Conservation (phyloP, 139 green algal genomes). For the Chlamydomonas sp. region DNA sequence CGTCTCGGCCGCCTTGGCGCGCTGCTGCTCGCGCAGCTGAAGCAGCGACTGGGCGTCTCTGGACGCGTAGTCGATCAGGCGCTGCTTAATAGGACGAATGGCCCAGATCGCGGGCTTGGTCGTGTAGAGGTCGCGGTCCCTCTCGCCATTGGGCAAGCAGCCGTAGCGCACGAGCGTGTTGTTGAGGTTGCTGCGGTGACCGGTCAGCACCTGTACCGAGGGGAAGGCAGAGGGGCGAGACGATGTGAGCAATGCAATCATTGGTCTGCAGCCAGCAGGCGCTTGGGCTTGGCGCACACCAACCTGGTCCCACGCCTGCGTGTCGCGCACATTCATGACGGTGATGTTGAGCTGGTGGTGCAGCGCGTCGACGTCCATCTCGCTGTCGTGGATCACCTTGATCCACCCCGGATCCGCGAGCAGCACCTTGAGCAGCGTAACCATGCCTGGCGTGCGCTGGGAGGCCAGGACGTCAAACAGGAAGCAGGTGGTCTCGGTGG, state of each 20-base stretch:
- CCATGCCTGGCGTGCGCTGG: background rate
- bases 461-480: background rate
- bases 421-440: background rate
- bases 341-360: background rate
- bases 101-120: background rate
- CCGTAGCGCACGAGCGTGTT: constrained; percentile 10
- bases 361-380: constrained; percentile 14
- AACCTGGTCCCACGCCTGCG: background rate
- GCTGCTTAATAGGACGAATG: background rate
- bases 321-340: background rate
- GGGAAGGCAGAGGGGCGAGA: too few species aligned
- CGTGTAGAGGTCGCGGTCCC: background rate
- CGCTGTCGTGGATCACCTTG: background rate
- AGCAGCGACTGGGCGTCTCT: background rate
- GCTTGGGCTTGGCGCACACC: too few species aligned
- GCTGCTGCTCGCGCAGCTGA: too few species aligned
- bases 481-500: background rate
- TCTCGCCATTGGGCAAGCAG: background rate
- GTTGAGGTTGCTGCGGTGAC: background rate
- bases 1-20: too few species aligned
- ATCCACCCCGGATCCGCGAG: background rate
- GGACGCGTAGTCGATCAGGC: background rate
- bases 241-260: too few species aligned
- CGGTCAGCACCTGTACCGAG: background rate
- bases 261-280: too few species aligned